phyloP scores from a whole-genome alignment of 139 green algal species.

The Asterochloris erici region DNA sequence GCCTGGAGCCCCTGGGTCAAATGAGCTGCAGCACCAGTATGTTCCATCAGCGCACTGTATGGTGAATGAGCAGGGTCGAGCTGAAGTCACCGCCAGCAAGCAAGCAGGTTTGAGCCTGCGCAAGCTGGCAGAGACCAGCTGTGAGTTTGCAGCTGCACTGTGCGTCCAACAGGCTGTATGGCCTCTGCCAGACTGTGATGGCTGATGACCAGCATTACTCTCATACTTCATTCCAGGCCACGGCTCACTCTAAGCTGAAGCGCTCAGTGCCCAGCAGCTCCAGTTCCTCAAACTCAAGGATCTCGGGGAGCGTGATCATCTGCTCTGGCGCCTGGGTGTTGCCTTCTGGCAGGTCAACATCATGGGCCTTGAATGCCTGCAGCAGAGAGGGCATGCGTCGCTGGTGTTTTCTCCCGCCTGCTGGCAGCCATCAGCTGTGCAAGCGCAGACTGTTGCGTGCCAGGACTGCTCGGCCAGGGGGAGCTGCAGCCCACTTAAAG shows the following conservation, averaged over 20 bases:
- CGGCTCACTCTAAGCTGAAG: background rate
- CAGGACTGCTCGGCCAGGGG: background rate
- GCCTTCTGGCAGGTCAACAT: conserved; percentile 66
- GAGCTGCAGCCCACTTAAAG: background rate
- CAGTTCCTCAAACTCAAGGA: conserved; percentile 2
- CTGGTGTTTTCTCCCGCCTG: background rate
- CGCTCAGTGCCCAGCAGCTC: background rate
- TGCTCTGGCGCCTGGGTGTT: conserved; percentile 35
- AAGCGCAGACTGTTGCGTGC: background rate
- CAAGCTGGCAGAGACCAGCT: too few species aligned
- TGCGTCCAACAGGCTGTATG: too few species aligned
- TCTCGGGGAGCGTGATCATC: conserved; percentile 73
- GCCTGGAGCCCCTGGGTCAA: too few species aligned
- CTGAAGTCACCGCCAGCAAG: too few species aligned
- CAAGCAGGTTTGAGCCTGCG: too few species aligned
- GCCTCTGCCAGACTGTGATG: too few species aligned
- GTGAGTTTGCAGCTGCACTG: too few species aligned
- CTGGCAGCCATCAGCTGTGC: background rate
- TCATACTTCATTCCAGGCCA: too few species aligned
- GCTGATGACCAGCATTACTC: too few species aligned
- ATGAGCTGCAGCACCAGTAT: too few species aligned
- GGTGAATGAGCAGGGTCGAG: too few species aligned
- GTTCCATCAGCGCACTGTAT: too few species aligned
- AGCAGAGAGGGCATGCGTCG: background rate
- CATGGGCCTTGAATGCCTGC: conserved; percentile 21